Conservation (phyloP, 768 basidiomycete species). For the Amanita brunnescens region DNA sequence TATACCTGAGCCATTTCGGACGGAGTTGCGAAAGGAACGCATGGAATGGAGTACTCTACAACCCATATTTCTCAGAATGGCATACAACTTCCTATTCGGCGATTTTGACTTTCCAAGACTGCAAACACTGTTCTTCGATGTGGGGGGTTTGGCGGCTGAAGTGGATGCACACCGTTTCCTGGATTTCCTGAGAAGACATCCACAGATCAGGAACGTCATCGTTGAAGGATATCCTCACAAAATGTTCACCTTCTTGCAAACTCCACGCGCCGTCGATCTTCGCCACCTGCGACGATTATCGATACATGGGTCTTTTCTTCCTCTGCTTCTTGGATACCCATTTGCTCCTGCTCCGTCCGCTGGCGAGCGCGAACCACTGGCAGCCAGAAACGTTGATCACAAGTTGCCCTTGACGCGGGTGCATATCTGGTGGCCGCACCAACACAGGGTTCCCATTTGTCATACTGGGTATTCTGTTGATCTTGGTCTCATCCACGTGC, state of each 20-base stretch:
- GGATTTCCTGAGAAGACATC: not conserved
- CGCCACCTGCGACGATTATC: not conserved
- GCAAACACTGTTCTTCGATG: not conserved
- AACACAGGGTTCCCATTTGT: not conserved
- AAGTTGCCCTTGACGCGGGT: not conserved
- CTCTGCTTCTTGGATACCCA: not conserved
- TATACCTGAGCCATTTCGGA: not conserved
- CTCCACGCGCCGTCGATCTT: not conserved
- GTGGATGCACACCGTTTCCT: not conserved
- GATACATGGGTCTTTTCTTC: not conserved
- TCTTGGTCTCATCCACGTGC: not conserved
- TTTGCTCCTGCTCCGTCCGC: not conserved
- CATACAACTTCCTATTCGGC: not conserved
- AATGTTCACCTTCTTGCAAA: not conserved
- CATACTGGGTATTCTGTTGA: not conserved
- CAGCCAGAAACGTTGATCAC: not conserved
- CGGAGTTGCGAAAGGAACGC: not conserved
- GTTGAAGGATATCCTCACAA: not conserved
- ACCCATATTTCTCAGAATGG: not conserved
- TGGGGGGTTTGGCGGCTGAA: not conserved
- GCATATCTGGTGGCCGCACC: not conserved
- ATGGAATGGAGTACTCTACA: not conserved
- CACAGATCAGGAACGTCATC: not conserved
- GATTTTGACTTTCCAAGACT: not conserved
- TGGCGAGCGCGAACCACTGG: not conserved